A percentile compares a stretch with the other conserved stretches of the same genome.
phyloP scores from a whole-genome alignment of 495 filamentous ascomycete genomes.

The Aspergillus baeticus region DNA sequence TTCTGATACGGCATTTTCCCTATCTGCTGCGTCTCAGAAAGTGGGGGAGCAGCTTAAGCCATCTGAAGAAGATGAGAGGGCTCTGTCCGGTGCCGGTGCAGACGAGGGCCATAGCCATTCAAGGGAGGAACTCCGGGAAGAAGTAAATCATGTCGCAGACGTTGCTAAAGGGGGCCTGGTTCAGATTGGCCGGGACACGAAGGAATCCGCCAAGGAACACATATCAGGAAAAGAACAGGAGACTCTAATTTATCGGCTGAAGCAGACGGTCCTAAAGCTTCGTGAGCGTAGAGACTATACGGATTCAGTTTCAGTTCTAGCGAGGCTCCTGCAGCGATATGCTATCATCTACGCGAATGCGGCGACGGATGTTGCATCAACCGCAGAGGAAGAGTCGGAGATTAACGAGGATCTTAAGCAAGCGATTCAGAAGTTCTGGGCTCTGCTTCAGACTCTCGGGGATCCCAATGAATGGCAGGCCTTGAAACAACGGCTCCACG shows the following conservation, averaged over 20 bases:
- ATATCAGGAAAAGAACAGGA: conserved; percentile 65
- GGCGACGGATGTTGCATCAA: conserved; percentile 58
- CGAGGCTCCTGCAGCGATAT: conserved; percentile 74
- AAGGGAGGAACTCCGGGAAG: conserved; percentile 58
- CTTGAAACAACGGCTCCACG: conserved; percentile 62
- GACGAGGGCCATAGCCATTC: conserved; percentile 55
- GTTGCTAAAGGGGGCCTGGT: conserved; percentile 61
- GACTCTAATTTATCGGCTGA: conserved; percentile 70
- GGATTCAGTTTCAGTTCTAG: conserved; percentile 78
- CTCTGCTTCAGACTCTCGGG: conserved; percentile 74
- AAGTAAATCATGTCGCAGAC: conserved; percentile 61
- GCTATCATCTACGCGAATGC: conserved; percentile 72
- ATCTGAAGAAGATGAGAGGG: conserved; percentile 56
- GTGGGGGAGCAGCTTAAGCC: conserved; percentile 71
- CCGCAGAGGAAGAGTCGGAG: conserved; percentile 66
- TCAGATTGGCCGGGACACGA: conserved; percentile 64
- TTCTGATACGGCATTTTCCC: conserved; percentile 75
- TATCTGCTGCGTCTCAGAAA: conserved; percentile 70
- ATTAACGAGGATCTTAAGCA: conserved; percentile 72
- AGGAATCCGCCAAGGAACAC: conserved; percentile 67
- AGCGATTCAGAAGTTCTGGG: conserved; percentile 76
- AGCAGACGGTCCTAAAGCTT: conserved; percentile 71
- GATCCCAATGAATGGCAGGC: conserved; percentile 71
- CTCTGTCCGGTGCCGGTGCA: conserved; percentile 54
- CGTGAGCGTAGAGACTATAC: conserved; percentile 76